Percentiles rank a stretch among this genome's conserved stretches.
Conservation (phyloP, 371 early-diverging fungal species). For the Syncephalastrum sp. region DNA sequence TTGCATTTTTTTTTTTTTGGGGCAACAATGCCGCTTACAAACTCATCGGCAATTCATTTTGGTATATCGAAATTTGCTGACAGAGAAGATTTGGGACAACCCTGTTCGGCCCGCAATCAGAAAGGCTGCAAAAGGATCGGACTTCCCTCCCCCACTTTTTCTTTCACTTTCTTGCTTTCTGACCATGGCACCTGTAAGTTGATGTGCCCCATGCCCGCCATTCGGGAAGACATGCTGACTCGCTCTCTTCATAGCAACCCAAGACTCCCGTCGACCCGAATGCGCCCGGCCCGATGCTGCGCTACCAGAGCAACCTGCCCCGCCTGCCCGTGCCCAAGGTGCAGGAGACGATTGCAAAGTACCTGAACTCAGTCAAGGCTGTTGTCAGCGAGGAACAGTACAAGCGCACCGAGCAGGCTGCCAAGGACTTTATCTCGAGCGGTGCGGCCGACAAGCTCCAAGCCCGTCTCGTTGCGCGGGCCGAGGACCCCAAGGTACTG, state of each 20-base stretch:
- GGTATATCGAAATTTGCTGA: constrained; percentile 7
- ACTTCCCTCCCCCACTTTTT: no score
- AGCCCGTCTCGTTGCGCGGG: constrained; percentile 72
- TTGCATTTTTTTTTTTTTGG: no score
- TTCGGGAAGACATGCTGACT: no score
- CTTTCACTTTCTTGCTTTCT: no score
- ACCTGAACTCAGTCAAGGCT: constrained; percentile 77
- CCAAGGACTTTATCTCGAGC: constrained; percentile 77
- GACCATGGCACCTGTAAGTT: no score
- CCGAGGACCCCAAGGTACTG: constrained; percentile 59
- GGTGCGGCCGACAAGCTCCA: constrained; percentile 85
- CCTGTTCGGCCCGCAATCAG: no score
- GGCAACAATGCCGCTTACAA: constrained; percentile 5
- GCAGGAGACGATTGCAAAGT: constrained; percentile 75
- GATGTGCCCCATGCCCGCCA: no score
- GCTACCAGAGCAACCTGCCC: constrained; percentile 71
- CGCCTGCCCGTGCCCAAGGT: constrained; percentile 90
- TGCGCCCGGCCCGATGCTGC: constrained; percentile 60
- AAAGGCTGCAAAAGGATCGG: no score
- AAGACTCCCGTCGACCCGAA: constrained; percentile 47
- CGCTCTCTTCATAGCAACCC: constrained; percentile 10
- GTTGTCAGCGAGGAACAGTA: constrained; percentile 73
- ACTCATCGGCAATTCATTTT: constrained; percentile 7
- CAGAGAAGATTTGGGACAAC: background rate
- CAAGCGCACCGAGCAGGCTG: constrained; percentile 65